phyloP scores from a whole-genome alignment of 768 basidiomycete species.

The Mycena leptocephala region DNA sequence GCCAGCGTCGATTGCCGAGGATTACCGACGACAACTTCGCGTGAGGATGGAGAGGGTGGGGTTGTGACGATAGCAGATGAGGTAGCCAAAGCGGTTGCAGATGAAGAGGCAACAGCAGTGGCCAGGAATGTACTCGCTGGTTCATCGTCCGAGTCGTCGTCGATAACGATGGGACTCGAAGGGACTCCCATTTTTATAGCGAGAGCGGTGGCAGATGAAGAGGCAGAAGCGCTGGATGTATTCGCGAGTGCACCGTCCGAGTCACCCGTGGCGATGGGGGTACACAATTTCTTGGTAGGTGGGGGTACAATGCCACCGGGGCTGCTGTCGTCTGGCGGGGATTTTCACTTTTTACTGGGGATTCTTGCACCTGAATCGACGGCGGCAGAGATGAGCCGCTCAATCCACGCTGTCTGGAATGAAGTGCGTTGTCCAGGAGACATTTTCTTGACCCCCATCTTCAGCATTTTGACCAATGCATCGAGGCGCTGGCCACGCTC shows the following conservation, averaged over 20 bases:
- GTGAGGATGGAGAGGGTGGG: neutral
- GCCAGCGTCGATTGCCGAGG: neutral
- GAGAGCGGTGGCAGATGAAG: neutral
- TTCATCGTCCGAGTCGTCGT: neutral
- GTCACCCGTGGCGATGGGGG: neutral
- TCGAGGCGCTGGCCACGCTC: neutral
- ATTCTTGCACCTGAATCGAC: conserved; percentile 5
- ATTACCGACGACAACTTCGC: neutral
- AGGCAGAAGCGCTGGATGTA: too few species aligned
- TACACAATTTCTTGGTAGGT: neutral
- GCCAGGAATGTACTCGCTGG: too few species aligned
- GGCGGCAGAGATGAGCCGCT: neutral
- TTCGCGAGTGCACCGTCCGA: neutral
- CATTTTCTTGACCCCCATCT: neutral
- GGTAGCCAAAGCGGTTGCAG: neutral
- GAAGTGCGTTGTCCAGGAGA: neutral
- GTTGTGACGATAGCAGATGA: neutral
- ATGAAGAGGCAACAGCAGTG: too few species aligned
- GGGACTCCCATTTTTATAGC: too few species aligned
- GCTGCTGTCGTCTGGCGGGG: neutral
- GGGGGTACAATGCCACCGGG: neutral
- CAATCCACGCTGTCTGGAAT: neutral
- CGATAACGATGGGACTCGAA: too few species aligned
- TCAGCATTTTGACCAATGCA: neutral
- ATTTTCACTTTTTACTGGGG: neutral